phyloP scores from a whole-genome alignment of 305 asterid genomes.

The Solanum hybrid region DNA sequence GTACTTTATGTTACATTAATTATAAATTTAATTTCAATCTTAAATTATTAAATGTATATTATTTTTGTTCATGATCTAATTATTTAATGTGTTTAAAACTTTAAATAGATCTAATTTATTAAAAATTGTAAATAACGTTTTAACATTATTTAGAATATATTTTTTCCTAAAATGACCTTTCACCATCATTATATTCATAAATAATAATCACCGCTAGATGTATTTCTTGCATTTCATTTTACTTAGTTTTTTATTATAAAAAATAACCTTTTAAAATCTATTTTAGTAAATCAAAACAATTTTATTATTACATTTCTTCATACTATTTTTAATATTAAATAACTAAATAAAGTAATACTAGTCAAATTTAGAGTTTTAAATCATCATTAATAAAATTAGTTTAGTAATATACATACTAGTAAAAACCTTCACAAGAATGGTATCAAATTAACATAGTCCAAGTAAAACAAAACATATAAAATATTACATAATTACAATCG shows the following conservation, averaged over 20 bases:
- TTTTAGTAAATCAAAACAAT: not conserved
- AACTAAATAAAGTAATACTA: not conserved
- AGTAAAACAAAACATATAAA: not conserved
- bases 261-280: not conserved
- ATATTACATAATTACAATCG: not conserved
- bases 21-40: not conserved
- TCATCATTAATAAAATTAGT: not conserved
- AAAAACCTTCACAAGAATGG: not conserved
- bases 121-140: not conserved
- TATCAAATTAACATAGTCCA: not conserved
- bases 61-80: not conserved
- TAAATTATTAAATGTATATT: not conserved
- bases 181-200: not conserved
- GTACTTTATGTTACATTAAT: too few species aligned
- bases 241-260: not conserved
- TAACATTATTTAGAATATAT: not conserved
- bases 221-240: not conserved
- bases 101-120: not conserved
- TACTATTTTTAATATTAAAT: not conserved
- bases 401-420: not conserved
- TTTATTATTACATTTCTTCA: not conserved
- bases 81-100: not conserved
- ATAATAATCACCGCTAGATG: not conserved
- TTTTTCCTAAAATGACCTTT: not conserved
- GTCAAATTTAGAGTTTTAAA: not conserved